Percentiles rank a stretch among this genome's conserved stretches.
phyloP scores from a whole-genome alignment of 805 yeast genomes.

The Wickerhamiella sorbophila region DNA sequence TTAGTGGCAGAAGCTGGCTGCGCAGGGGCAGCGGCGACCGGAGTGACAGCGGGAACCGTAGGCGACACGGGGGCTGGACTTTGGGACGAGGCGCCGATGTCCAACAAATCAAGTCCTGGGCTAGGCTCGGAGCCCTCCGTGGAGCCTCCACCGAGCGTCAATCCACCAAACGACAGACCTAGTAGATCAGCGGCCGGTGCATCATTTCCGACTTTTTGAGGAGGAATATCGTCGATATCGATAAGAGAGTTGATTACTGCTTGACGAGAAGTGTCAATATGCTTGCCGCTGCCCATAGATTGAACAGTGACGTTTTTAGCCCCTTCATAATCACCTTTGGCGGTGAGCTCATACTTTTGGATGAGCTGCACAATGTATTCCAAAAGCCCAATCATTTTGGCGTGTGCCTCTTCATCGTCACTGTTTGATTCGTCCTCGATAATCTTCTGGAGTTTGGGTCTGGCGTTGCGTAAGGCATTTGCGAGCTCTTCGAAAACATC shows the following conservation, averaged over 20 bases:
- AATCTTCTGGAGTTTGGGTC: slow-evolving; percentile 74
- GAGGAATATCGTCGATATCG: slow-evolving; percentile 53
- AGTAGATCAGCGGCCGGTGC: slow-evolving; percentile 42
- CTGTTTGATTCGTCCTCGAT: slow-evolving; percentile 64
- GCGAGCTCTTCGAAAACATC: slow-evolving; percentile 74
- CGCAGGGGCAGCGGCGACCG: slow-evolving; percentile 11
- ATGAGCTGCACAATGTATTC: slow-evolving; percentile 61
- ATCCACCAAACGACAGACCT: slow-evolving; percentile 41
- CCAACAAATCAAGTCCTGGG: slow-evolving; percentile 10
- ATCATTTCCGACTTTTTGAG: slow-evolving; percentile 15
- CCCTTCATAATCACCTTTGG: slow-evolving; percentile 44
- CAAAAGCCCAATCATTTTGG: slow-evolving; percentile 50
- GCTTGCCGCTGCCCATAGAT: slow-evolving; percentile 15
- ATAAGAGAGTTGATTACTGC: slow-evolving; percentile 40
- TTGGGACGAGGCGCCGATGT: neutral
- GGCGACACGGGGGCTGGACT: slow-evolving; percentile 7
- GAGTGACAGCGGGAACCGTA: slow-evolving; percentile 11
- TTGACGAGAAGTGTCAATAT: slow-evolving; percentile 25
- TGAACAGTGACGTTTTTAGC: slow-evolving; percentile 38
- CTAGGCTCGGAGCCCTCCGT: slow-evolving; percentile 15
- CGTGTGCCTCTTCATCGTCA: slow-evolving; percentile 41
- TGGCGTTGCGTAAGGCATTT: slow-evolving; percentile 64
- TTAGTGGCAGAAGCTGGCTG: slow-evolving; percentile 4
- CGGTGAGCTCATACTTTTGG: slow-evolving; percentile 49
- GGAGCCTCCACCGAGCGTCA: slow-evolving; percentile 35